Conservation (phyloP, 257 asterid genomes). For the Petunia secreta region DNA sequence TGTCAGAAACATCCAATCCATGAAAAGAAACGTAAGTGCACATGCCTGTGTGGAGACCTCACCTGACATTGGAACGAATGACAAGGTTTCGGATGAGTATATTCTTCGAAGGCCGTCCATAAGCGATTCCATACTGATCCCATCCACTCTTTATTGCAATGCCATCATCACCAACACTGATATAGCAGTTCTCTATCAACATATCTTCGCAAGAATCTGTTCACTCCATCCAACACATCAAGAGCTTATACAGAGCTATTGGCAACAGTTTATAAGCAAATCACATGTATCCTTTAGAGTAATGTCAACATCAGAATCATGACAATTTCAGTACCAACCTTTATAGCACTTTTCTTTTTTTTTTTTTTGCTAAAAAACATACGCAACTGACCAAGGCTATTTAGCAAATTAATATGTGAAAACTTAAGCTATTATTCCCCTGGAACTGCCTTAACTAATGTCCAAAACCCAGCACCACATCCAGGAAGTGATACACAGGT, state of each 20-base stretch:
- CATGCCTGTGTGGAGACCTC: neutral
- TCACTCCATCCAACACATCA: neutral
- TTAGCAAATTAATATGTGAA: neutral
- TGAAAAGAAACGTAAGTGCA: neutral
- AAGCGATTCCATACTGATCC: slow-evolving; percentile 41
- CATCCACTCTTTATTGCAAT: slow-evolving; percentile 43
- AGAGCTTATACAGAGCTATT: neutral
- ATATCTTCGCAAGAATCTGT: slow-evolving; percentile 40
- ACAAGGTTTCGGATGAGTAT: slow-evolving; percentile 37
- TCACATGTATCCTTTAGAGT: neutral
- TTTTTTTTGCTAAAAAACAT: neutral
- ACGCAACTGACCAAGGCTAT: neutral
- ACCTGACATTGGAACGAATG: slow-evolving; percentile 40
- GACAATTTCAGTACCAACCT: neutral
- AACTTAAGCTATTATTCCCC: neutral
- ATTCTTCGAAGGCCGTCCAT: slow-evolving; percentile 36
- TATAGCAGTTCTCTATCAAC: slow-evolving; percentile 39
- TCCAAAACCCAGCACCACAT: neutral
- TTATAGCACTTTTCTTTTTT: neutral
- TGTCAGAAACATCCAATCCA: neutral
- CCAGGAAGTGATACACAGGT: neutral
- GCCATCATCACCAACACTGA: slow-evolving; percentile 40
- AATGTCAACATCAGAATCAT: neutral
- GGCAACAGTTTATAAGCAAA: neutral
- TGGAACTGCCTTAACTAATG: neutral